These are phyloP conservation scores for Monosporascus sp. DNA, from an alignment of 2,329 filamentous ascomycete genomes.

Conservation along the genomic window DNA sequence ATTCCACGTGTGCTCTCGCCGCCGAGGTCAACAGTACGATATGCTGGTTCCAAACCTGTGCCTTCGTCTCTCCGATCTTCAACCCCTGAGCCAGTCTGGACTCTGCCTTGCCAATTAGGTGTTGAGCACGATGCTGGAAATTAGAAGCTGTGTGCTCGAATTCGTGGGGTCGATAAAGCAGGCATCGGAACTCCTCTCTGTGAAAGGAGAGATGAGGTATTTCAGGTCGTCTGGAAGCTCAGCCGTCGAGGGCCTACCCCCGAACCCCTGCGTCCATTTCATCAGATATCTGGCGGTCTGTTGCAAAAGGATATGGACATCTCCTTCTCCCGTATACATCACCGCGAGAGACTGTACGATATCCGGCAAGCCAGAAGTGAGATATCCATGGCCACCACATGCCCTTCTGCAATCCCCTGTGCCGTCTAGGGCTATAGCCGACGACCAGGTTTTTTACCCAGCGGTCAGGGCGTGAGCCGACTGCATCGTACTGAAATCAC, in stretches of 20 bases:
- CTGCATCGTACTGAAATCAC: conserved; percentile 3
- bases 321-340: conserved; percentile 31
- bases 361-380: conserved; percentile 25
- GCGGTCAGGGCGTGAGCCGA: conserved; percentile 22
- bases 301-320: conserved; percentile 36
- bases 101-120: conserved; percentile 7
- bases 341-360: conserved; percentile 24
- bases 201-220: neutral
- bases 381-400: conserved; percentile 34
- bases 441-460: conserved; percentile 24
- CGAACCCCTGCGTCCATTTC: conserved; percentile 14
- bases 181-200: conserved; percentile 5
- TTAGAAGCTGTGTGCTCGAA: conserved; percentile 12
- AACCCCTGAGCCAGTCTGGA: conserved; percentile 4
- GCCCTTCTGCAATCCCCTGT: conserved; percentile 30
- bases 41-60: conserved; percentile 22
- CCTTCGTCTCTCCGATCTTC: conserved; percentile 1
- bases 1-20: conserved; percentile 22
- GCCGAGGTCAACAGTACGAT: conserved; percentile 22
- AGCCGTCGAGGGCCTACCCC: neutral
- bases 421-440: conserved; percentile 19
- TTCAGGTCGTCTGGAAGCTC: neutral
- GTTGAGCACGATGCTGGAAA: conserved; percentile 19
- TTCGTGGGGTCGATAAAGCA: conserved; percentile 14
- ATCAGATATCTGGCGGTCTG: conserved; percentile 29